Percentiles rank a stretch among this genome's conserved stretches.
Evolutionary conservation across 2,329 filamentous ascomycete species (phyloP).

Genomic region (Dryadomyces quercivorus): DNA sequence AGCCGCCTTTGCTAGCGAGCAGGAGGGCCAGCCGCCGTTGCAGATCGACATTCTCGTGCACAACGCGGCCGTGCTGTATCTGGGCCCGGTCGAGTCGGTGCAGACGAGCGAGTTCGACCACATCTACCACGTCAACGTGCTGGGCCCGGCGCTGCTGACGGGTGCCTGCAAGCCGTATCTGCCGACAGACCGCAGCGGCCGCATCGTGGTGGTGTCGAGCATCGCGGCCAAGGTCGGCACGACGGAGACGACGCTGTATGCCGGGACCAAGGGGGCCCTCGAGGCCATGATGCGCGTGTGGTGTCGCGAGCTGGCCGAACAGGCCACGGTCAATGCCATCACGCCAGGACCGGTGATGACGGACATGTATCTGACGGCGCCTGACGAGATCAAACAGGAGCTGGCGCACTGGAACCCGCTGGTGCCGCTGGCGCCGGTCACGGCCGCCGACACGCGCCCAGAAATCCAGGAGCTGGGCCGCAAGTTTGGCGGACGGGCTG

Average conservation of each 20-base stretch:
- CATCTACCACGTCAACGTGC: conserved; percentile 72
- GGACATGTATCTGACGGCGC: conserved; percentile 34
- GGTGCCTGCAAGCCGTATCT: conserved; percentile 61
- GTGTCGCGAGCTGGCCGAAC: conserved; percentile 40
- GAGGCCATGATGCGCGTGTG: conserved; percentile 48
- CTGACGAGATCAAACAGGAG: conserved; percentile 27
- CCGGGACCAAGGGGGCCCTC: conserved; percentile 43
- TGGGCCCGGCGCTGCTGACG: conserved; percentile 65
- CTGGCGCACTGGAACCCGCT: conserved; percentile 31
- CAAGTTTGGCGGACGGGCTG: conserved; percentile 41
- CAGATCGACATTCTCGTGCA: conserved; percentile 71
- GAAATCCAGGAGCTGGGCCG: conserved; percentile 45
- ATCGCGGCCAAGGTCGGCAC: conserved; percentile 41
- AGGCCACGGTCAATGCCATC: conserved; percentile 42
- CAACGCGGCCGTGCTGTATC: conserved; percentile 63
- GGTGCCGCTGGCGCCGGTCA: conserved; percentile 48
- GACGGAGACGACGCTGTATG: conserved; percentile 40
- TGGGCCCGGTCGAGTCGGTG: conserved; percentile 52
- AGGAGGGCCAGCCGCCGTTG: not conserved
- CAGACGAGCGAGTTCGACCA: conserved; percentile 53
- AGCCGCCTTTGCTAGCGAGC: conserved; percentile 34
- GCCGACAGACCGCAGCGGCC: conserved; percentile 49
- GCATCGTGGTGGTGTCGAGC: conserved; percentile 42
- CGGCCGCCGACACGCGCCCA: conserved; percentile 47
- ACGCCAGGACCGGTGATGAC: conserved; percentile 44